These are phyloP conservation scores for Biscutella laevigata DNA, from an alignment of 441 rosid species.

Conservation along the genomic window DNA sequence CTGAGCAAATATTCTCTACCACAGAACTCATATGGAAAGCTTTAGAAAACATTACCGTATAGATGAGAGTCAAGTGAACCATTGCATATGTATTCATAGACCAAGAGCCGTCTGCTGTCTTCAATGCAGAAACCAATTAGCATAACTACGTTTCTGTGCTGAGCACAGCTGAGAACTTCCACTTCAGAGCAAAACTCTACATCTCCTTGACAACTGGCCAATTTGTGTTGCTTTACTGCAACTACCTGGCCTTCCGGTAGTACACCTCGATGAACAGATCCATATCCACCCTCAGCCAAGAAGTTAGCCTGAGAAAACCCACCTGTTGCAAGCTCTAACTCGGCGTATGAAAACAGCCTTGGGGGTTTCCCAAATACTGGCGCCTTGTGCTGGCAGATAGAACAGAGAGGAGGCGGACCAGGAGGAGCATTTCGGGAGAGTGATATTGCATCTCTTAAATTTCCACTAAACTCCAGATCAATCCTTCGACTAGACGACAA, in stretches of 20 bases:
- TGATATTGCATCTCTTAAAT: slow-evolving; percentile 81
- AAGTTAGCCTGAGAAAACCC: slow-evolving; percentile 89
- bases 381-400: slow-evolving; percentile 90
- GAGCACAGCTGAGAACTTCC: slow-evolving; percentile 98
- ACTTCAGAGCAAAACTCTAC: slow-evolving; percentile 98
- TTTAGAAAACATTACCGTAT: slow-evolving; percentile 47
- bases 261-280: slow-evolving; percentile 92
- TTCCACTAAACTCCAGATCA: slow-evolving; percentile 64
- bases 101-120: slow-evolving; percentile 84
- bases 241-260: slow-evolving; percentile 88
- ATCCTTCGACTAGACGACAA: slow-evolving; percentile 38
- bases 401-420: slow-evolving; percentile 94
- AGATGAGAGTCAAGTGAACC: slow-evolving; percentile 94
- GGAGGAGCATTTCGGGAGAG: slow-evolving; percentile 69
- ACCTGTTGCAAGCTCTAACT: slow-evolving; percentile 89
- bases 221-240: slow-evolving; percentile 94
- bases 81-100: slow-evolving; percentile 94
- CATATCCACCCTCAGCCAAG: slow-evolving; percentile 98
- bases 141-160: slow-evolving; percentile 97
- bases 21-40: not conserved
- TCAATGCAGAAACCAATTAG: slow-evolving; percentile 93
- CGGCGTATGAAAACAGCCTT: slow-evolving; percentile 81
- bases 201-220: slow-evolving; percentile 97
- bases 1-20: slow-evolving; percentile 14
- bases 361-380: slow-evolving; percentile 98